phyloP scores from a whole-genome alignment of 176 grass and related monocot genomes.

The Chrysopogon serrulatus region DNA sequence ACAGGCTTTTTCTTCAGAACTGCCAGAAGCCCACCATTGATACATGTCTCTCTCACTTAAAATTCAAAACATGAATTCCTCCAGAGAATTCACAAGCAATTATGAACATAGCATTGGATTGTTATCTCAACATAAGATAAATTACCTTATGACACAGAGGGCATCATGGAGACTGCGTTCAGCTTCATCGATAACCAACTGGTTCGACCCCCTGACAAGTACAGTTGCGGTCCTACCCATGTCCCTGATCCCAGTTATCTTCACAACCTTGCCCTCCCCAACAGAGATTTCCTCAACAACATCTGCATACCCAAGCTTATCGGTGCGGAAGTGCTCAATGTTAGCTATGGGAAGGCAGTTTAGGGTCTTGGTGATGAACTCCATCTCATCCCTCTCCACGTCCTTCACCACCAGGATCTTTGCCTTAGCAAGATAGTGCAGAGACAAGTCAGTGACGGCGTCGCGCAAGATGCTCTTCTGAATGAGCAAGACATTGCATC shows the following conservation, averaged over 20 bases:
- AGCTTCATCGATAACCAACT: slow-evolving; percentile 90
- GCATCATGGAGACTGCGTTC: slow-evolving; percentile 94
- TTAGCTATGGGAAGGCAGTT: slow-evolving; percentile 93
- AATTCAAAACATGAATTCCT: neutral
- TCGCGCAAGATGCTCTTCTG: slow-evolving; percentile 94
- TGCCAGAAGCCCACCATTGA: neutral
- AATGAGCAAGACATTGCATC: slow-evolving; percentile 88
- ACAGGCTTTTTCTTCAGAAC: neutral
- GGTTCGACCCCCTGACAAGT: slow-evolving; percentile 81
- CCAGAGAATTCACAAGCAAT: neutral
- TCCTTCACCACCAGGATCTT: slow-evolving; percentile 92
- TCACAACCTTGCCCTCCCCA: slow-evolving; percentile 82
- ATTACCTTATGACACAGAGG: slow-evolving; percentile 89
- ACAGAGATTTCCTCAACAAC: slow-evolving; percentile 80
- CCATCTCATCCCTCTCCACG: slow-evolving; percentile 94
- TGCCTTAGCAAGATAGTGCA: slow-evolving; percentile 90
- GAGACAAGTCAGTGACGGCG: slow-evolving; percentile 83
- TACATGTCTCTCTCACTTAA: neutral
- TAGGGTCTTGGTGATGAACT: slow-evolving; percentile 90
- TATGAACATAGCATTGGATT: neutral
- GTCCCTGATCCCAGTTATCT: slow-evolving; percentile 75
- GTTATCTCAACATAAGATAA: neutral
- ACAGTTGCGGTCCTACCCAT: slow-evolving; percentile 85
- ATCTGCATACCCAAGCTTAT: slow-evolving; percentile 82
- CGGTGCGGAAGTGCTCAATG: slow-evolving; percentile 90